A percentile compares a stretch with the other conserved stretches of the same genome.
Conservation (phyloP, 495 filamentous ascomycete genomes). For the Lichina pygmaea region DNA sequence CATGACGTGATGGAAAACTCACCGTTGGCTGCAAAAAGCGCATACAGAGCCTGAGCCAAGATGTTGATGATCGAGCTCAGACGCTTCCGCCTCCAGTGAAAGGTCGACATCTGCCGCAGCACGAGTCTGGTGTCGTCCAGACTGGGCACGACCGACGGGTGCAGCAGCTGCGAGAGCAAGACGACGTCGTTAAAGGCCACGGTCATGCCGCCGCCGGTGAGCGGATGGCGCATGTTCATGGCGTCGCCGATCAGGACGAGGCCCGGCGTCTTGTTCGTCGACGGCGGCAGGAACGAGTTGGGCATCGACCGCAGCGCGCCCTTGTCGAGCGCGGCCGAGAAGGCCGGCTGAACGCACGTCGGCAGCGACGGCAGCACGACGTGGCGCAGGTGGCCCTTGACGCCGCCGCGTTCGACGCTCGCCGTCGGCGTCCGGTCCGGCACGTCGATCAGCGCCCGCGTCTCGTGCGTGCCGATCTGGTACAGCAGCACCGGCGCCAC, state of each 20-base stretch:
- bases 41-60: conserved; percentile 74
- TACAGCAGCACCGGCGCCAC: conserved; percentile 63
- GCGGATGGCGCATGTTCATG: conserved; percentile 87
- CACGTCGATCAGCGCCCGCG: conserved; percentile 73
- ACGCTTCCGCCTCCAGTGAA: conserved; percentile 72
- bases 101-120: conserved; percentile 35
- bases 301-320: conserved; percentile 66
- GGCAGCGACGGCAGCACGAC: conserved; percentile 58
- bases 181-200: conserved; percentile 77
- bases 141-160: conserved; percentile 33
- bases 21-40: conserved; percentile 68
- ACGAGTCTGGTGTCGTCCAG: conserved; percentile 40
- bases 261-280: conserved; percentile 40
- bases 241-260: conserved; percentile 72
- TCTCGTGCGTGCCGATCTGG: conserved; percentile 91
- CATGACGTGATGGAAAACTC: conserved; percentile 2
- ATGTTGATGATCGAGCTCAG: conserved; percentile 82
- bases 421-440: conserved; percentile 55
- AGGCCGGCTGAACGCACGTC: conserved; percentile 38
- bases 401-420: conserved; percentile 39
- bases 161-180: conserved; percentile 41
- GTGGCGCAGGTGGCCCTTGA: conserved; percentile 54
- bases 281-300: conserved; percentile 68
- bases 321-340: conserved; percentile 44
- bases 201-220: conserved; percentile 91